Base-by-base conservation (phyloP, 495 filamentous ascomycete genomes). In the Parmelia sp. region DNA sequence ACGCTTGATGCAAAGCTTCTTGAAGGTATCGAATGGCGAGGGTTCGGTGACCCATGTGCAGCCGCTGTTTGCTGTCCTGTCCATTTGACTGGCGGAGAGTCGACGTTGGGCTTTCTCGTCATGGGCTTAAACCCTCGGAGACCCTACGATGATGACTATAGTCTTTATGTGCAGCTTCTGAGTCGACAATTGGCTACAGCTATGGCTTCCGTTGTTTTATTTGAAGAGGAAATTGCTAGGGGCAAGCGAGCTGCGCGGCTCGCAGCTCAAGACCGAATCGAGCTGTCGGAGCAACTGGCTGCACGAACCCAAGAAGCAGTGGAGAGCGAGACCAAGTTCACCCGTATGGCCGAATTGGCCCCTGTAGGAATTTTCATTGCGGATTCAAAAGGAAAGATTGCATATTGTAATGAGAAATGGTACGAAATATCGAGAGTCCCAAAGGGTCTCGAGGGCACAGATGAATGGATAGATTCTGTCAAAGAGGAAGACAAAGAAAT, bases 331-430 rank as follows among this genome's bases (percentile, higher is more conserved):
- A 83, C 84, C 25, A 84, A 82, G 61, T 90, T 90, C 69, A 88
- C 86, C 6, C 76, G 85, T 31, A 89, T 90, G 86, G 85, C 86
- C 10, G 87, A 89, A 71, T 87, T 88, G 66, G 83, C 85, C 5
- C 87, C 86, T 7, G 86, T 88, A 0, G 87, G 87, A 14, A 82
- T 90, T 75, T 89, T 90, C 70, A 89, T 89, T 68, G 86, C 86
- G 47, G 78, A 88, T 70, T 77, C 80, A 4, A 62, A 74, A 35
- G 87, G 87, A 2, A 74, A 78, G 37, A 84, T 89, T 62, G 85
- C 78, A n/a, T 89, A 86, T 70, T 86, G 83, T 66, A 90, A 90
- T 71, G 85, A 89, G 55, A 86, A 83, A 67, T 90, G 86, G 86
- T 86, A 85, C 74, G 82, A 86, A 66, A 86, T 88, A 40, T 83